Evolutionary conservation across 2,329 filamentous ascomycete genomes (phyloP).

Genomic region (Gliomastix tumulicola): DNA sequence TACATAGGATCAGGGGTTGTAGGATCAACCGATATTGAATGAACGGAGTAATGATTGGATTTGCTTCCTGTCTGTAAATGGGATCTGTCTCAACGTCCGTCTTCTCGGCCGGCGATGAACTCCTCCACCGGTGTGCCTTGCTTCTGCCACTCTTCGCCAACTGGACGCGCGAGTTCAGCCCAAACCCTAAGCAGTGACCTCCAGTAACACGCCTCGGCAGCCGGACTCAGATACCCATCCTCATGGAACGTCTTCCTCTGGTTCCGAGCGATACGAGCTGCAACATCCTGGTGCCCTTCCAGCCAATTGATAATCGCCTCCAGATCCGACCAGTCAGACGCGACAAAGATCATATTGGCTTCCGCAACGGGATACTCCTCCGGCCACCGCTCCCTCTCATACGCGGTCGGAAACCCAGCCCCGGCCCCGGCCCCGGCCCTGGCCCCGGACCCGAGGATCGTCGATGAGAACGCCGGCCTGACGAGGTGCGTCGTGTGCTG

Average conservation of each 20-base stretch:
- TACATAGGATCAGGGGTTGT: too few species aligned
- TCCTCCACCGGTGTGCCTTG: slow-evolving; percentile 28
- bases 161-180: slow-evolving; percentile 29
- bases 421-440: too few species aligned
- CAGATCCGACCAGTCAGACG: slow-evolving; percentile 43
- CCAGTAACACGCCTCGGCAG: slow-evolving; percentile 49
- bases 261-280: slow-evolving; percentile 36
- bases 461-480: slow-evolving; percentile 32
- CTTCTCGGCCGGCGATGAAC: slow-evolving; percentile 16
- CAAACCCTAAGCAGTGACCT: slow-evolving; percentile 39
- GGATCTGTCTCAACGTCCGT: not conserved
- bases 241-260: slow-evolving; percentile 35
- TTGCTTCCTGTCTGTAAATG: too few species aligned
- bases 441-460: slow-evolving; percentile 11
- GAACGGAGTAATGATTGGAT: too few species aligned
- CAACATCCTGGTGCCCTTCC: slow-evolving; percentile 31
- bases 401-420: not conserved
- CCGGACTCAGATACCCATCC: slow-evolving; percentile 37
- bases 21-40: too few species aligned
- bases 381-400: slow-evolving; percentile 26
- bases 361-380: slow-evolving; percentile 19
- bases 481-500: slow-evolving; percentile 43
- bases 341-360: slow-evolving; percentile 43
- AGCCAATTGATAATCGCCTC: slow-evolving; percentile 37
- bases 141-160: slow-evolving; percentile 24